Base-by-base conservation (phyloP, 1,284 basidiomycete species). In the Hymenochaete sp. region DNA sequence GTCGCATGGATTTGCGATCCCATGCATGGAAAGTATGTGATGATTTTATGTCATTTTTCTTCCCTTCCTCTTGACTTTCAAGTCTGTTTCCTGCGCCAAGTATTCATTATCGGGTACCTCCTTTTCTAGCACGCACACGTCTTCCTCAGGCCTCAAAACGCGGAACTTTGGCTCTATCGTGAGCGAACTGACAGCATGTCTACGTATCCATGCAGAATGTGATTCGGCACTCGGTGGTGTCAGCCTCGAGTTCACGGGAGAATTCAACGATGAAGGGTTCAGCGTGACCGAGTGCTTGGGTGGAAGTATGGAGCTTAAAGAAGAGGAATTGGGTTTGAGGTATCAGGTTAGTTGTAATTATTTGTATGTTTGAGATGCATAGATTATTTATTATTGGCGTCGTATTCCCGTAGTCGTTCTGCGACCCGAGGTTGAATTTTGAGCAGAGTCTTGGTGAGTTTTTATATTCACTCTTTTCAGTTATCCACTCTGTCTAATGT, bases 1-100 rank as follows among this genome's bases (percentile, higher is more conserved):
- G 90, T 97, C 2, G 80, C 86, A 21, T 96, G 93, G 86, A 78
- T 95, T 44, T 96, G 90, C 58, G 95, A 98, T 65, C 93, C 95
- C 1, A 98, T 98, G 95, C 91, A 95, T 56, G 90, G 90, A 67
- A 93, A 93, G 86, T 87, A 56, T 52, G 84, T 67, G 1, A n/a
- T n/a, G n/a, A n/a, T n/a, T n/a, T n/a, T n/a, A n/a, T 18, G 22
- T 18, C 14, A 16, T 18, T 36, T 35, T 28, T 43, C 22, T 22
- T 38, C 50, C 29, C 41, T 37, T 38, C 33, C 28, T n/a, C 29
- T 33, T 14, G 11, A 40, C 24, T 26, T 37, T 43, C 49, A 10
- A 31, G 19, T 18, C 42, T 26, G n/a, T 33, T 31, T 29, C 43
- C 22, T 19, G 7, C 19, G 21, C 10, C 6, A 6, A 19, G 19